Percentiles rank a stretch among this genome's conserved stretches.
Evolutionary conservation across 768 basidiomycete genomes (phyloP).

Genomic region (Lactifluus subvellereus): DNA sequence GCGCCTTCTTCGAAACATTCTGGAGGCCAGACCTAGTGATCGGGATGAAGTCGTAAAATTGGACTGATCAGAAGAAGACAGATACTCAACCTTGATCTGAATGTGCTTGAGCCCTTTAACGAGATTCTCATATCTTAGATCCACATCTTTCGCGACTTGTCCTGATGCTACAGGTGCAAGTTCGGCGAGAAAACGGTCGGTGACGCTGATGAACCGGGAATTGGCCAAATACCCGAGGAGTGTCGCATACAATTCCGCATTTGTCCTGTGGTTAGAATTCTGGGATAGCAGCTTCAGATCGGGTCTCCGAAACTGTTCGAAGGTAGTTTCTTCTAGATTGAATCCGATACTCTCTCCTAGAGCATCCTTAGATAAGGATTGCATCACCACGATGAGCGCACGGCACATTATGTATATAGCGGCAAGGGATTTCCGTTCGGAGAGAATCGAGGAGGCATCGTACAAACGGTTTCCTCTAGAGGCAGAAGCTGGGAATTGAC

Average conservation of each 20-base stretch:
- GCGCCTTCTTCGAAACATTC: slow-evolving; percentile 91
- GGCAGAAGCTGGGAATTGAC: slow-evolving; percentile 32
- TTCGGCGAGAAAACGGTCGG: slow-evolving; percentile 82
- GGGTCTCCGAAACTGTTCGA: slow-evolving; percentile 74
- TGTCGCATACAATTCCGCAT: slow-evolving; percentile 76
- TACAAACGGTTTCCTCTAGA: slow-evolving; percentile 35
- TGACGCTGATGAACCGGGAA: slow-evolving; percentile 87
- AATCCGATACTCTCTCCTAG: slow-evolving; percentile 74
- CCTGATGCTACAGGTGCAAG: slow-evolving; percentile 67
- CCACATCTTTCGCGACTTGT: slow-evolving; percentile 73
- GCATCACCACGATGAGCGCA: slow-evolving; percentile 71
- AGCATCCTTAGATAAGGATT: slow-evolving; percentile 66
- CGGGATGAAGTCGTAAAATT: slow-evolving; percentile 1
- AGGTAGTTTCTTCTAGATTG: slow-evolving; percentile 80
- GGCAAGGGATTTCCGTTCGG: slow-evolving; percentile 73
- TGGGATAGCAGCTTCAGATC: slow-evolving; percentile 59
- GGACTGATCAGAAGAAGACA: neutral
- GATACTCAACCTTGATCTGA: slow-evolving; percentile 59
- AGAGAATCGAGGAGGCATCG: slow-evolving; percentile 48
- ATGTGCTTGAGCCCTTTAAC: slow-evolving; percentile 77
- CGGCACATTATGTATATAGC: slow-evolving; percentile 89
- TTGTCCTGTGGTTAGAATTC: slow-evolving; percentile 72
- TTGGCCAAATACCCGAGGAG: slow-evolving; percentile 81
- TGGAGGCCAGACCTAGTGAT: slow-evolving; percentile 81
- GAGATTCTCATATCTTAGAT: slow-evolving; percentile 79